phyloP scores from a whole-genome alignment of 169 alveolate species.

The Sarcocystis neurona region DNA sequence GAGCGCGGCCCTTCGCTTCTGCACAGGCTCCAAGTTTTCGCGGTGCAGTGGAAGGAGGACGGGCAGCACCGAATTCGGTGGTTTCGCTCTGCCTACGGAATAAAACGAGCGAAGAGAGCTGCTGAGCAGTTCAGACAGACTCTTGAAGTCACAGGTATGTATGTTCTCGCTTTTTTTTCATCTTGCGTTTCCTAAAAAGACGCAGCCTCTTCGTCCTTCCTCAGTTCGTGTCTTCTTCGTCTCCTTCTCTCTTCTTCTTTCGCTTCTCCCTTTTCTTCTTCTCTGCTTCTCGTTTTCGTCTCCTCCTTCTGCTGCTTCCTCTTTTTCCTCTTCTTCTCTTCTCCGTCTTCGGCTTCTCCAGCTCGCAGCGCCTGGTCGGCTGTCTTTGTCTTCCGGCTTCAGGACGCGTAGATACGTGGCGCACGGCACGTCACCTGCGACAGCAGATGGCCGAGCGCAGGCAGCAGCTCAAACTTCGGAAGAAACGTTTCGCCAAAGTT shows the following conservation, averaged over 20 bases:
- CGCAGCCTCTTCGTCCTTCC: no score
- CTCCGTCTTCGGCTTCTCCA: background rate
- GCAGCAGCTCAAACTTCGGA: constrained; percentile 54
- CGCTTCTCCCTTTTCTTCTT: no score
- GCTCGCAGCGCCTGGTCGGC: background rate
- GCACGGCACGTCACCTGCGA: constrained; percentile 54
- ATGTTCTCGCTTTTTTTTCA: no score
- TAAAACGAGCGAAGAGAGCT: constrained; percentile 78
- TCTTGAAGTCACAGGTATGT: constrained; percentile 71
- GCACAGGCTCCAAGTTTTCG: constrained; percentile 82
- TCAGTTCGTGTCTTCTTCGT: no score
- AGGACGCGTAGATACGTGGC: constrained; percentile 64
- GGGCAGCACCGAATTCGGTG: constrained; percentile 81
- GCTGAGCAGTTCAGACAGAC: constrained; percentile 79
- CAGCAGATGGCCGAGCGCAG: constrained; percentile 15
- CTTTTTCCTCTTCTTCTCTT: no score
- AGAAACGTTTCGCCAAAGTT: constrained; percentile 40
- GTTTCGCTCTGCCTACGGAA: constrained; percentile 84
- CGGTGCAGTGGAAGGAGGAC: constrained; percentile 84
- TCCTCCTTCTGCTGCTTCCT: no score
- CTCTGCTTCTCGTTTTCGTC: no score
- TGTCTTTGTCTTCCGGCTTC: background rate
- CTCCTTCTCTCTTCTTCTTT: no score
- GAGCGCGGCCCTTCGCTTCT: no score
- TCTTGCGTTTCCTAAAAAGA: no score